phyloP scores from a whole-genome alignment of 2,329 filamentous ascomycete species.

The Cladosporium sp. region DNA sequence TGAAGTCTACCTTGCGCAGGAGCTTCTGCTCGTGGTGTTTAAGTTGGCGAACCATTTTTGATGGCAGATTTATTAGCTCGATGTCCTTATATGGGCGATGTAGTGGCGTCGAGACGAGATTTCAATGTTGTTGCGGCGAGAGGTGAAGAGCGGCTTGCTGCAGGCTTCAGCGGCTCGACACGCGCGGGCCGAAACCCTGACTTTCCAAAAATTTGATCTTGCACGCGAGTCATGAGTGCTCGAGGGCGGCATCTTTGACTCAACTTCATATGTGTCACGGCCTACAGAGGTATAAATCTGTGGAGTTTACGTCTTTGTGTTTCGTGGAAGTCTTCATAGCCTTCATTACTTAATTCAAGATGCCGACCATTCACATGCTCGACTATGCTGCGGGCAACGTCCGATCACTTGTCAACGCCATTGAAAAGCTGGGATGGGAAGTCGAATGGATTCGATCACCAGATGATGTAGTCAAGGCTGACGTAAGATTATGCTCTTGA shows the following conservation, averaged over 20 bases:
- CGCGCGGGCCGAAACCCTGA: not conserved
- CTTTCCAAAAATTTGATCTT: conserved; percentile 5
- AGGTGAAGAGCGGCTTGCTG: conserved; percentile 1
- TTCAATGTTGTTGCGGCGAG: conserved; percentile 4
- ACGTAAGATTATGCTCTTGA: conserved; percentile 50
- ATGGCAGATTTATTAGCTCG: not conserved
- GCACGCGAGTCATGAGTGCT: not conserved
- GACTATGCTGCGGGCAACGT: conserved; percentile 97
- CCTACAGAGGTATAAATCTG: not conserved
- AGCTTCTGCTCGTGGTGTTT: conserved; percentile 97
- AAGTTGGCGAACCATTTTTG: conserved; percentile 83
- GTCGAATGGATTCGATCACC: conserved; percentile 89
- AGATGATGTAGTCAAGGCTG: conserved; percentile 75
- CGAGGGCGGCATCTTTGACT: conserved; percentile 4
- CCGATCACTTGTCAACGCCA: conserved; percentile 91
- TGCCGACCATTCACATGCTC: conserved; percentile 73
- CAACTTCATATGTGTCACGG: not conserved
- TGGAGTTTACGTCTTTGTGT: not conserved
- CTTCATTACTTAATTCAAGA: conserved; percentile 34
- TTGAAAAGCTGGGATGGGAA: conserved; percentile 88
- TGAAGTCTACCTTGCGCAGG: conserved; percentile 86
- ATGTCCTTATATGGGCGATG: not conserved
- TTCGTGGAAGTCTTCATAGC: not conserved
- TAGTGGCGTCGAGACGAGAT: conserved; percentile 12
- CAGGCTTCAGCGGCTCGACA: conserved; percentile 1